phyloP scores from a whole-genome alignment of 2,329 filamentous ascomycete genomes.

The Harringtonia lauricola region DNA sequence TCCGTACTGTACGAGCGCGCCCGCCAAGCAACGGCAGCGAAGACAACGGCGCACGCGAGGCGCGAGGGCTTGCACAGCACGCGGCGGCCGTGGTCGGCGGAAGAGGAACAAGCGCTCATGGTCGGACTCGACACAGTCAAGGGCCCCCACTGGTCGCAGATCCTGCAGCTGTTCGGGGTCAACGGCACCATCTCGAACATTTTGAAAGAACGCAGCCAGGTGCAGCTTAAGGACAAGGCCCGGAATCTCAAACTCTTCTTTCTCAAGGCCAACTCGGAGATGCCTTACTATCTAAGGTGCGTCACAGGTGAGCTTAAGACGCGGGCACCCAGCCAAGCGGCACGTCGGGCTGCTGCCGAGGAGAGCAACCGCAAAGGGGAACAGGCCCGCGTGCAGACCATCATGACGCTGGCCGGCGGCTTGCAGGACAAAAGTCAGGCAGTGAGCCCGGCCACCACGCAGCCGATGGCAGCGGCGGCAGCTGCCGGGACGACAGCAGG shows the following conservation, averaged over 20 bases:
- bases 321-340: constrained; percentile 63
- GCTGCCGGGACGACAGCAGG: not conserved
- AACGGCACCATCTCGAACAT: constrained; percentile 73
- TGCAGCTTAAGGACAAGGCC: constrained; percentile 87
- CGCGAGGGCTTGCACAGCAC: constrained; percentile 48
- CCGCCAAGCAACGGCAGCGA: constrained; percentile 45
- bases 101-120: constrained; percentile 86
- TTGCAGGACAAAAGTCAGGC: constrained; percentile 27
- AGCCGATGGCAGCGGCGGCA: not conserved
- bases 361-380: constrained; percentile 52
- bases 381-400: constrained; percentile 47
- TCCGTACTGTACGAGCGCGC: constrained; percentile 46
- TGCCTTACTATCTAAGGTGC: constrained; percentile 76
- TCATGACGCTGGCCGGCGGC: constrained; percentile 42
- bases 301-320: constrained; percentile 88
- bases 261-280: constrained; percentile 81
- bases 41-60: constrained; percentile 42
- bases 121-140: constrained; percentile 79
- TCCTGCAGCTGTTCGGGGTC: constrained; percentile 70
- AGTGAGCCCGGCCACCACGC: not conserved
- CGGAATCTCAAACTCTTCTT: constrained; percentile 86
- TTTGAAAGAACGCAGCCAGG: constrained; percentile 79
- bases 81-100: constrained; percentile 74
- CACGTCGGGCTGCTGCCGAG: constrained; percentile 56
- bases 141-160: constrained; percentile 89